Conservation (phyloP, 208 protist genomes). For the Trypanosoma rangeli region DNA sequence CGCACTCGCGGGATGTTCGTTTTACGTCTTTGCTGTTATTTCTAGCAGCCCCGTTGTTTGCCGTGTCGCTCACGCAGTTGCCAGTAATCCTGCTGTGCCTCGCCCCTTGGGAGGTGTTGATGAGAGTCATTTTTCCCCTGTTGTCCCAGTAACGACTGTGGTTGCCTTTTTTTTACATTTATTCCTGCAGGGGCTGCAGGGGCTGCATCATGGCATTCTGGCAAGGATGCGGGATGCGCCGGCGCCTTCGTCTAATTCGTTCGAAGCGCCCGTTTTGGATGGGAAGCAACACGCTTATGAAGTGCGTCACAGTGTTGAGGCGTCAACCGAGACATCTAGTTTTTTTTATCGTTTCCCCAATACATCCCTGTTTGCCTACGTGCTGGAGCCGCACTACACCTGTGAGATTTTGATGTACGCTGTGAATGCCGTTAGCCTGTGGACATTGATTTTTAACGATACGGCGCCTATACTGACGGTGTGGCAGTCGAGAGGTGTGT, state of each 20-base stretch:
- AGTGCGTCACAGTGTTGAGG: neutral
- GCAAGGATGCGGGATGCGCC: constrained; percentile 26
- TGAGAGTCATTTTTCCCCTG: neutral
- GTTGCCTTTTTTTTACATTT: constrained; percentile 35
- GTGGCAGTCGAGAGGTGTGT: neutral
- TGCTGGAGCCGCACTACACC: constrained; percentile 80
- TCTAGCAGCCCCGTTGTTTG: constrained; percentile 30
- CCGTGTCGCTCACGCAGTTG: neutral
- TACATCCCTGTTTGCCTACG: constrained; percentile 33
- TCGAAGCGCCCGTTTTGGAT: too few species aligned
- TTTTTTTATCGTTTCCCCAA: constrained; percentile 44
- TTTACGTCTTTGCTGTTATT: constrained; percentile 70
- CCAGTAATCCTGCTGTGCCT: neutral
- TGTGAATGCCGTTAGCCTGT: constrained; percentile 32
- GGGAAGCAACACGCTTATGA: neutral
- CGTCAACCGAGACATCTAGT: neutral
- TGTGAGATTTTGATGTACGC: constrained; percentile 75
- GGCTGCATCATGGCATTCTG: constrained; percentile 52
- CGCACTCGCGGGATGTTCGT: constrained; percentile 58
- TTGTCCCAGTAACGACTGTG: neutral
- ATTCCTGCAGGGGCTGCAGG: constrained; percentile 53
- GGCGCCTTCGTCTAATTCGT: neutral
- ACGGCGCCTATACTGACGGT: neutral
- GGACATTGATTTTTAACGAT: constrained; percentile 8
- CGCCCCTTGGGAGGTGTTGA: neutral